Evolutionary conservation across 306 rosid genomes (phyloP), one percentile per base, ranked within the genome.

Genomic region (Abrus pulchellus): DNA sequence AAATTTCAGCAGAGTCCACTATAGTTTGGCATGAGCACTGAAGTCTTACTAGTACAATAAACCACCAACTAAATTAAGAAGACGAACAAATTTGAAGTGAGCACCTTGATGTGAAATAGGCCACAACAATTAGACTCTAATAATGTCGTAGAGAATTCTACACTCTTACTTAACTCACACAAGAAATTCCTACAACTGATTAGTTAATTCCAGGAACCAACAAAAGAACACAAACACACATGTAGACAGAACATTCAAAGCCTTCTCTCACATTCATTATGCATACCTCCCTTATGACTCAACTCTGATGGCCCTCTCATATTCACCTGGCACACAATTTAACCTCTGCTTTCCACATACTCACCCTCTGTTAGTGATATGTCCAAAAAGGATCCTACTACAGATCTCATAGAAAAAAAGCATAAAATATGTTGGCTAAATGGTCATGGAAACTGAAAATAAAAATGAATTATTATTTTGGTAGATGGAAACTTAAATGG

Each of bases 401-500:
- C 47, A 13, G 47, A 29, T 62, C 28, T 1, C 3, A 5, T 2
- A 12, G 36, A 9, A 63, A 61, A 61, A 61, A 61, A 9, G 11
- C 44, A 61, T 61, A 44, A 3, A 9, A 38, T 8, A 54, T 8
- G 43, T n/a, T 54, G 70, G 29, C 47, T n/a, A 71, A 20, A 33
- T 55, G 52, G 10, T 65, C 63, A 53, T 5, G 40, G n/a, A 66
- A 8, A 60, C 61, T 55, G 38, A 27, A 32, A 57, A 75, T 29
- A 8, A 12, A 63, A 38, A 8, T 30, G 6, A 20, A 20, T 20
- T 20, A 34, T 76, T 54, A 5, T 38, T 69, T 54, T 47, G 74
- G 81, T 54, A 50, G 74, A 29, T 13, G 13, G 44, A 29, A 57
- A 66, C 82, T 72, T 65, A 75, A 65, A 63, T 36, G 55, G 70